phyloP scores from a whole-genome alignment of 169 alveolate genomes.

The Eimeria necatrix region DNA sequence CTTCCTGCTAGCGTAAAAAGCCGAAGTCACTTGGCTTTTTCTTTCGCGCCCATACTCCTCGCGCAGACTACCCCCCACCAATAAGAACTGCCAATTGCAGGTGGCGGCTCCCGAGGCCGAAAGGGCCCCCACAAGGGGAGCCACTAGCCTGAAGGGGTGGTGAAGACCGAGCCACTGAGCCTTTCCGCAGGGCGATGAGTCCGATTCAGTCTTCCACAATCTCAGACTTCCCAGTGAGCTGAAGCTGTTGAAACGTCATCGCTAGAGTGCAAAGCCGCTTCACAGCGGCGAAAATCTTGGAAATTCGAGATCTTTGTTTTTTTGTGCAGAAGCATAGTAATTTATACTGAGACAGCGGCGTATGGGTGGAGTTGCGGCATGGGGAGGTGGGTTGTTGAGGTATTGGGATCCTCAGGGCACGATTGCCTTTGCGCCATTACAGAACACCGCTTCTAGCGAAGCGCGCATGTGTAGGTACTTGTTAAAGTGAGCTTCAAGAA shows the following conservation, averaged over 20 bases:
- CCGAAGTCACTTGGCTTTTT: neutral
- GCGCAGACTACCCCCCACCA: neutral
- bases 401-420: neutral
- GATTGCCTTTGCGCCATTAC: no score
- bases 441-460: neutral
- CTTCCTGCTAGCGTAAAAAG: neutral
- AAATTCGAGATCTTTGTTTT: no score
- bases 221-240: conserved; percentile 5
- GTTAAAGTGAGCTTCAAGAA: neutral
- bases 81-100: neutral
- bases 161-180: neutral
- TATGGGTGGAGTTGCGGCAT: conserved; percentile 5
- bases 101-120: neutral
- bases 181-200: conserved; percentile 21
- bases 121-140: conserved; percentile 44
- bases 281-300: neutral
- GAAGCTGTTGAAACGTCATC: neutral
- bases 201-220: neutral
- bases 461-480: neutral
- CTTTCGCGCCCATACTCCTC: neutral
- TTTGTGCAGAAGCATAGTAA: neutral
- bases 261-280: neutral
- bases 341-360: neutral
- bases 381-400: neutral
- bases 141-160: conserved; percentile 1